Percentiles rank a stretch among this genome's conserved stretches.
Evolutionary conservation across 352 stramenopile genomes (phyloP).

Genomic region (Pythium plurisporium): DNA sequence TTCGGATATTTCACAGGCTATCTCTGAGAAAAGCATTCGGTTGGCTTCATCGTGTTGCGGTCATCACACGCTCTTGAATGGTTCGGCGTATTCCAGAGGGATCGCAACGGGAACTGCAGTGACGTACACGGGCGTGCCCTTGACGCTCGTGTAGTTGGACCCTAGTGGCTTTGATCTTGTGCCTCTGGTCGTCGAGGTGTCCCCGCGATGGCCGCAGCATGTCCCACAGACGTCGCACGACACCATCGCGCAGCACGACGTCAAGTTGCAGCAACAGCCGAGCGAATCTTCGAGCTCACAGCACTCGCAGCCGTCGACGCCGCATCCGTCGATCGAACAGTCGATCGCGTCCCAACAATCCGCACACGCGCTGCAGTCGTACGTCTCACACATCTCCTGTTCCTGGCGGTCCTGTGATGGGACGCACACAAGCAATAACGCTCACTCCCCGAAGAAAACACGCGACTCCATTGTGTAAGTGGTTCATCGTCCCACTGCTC

Average conservation of each 20-base stretch:
- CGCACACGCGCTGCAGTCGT: constrained; percentile 5
- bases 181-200: neutral
- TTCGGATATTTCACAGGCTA: too few relatives aligned
- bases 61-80: neutral
- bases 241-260: constrained; percentile 11
- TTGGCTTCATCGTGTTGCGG: neutral
- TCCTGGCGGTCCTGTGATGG: too few relatives aligned
- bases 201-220: neutral
- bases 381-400: constrained; percentile 10
- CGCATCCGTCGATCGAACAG: constrained; percentile 4
- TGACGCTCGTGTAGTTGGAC: neutral
- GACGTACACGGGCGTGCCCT: neutral
- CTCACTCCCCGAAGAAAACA: too few relatives aligned
- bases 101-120: neutral
- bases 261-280: constrained; percentile 4
- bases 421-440: too few relatives aligned
- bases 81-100: neutral
- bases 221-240: constrained; percentile 2
- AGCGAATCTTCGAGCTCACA: constrained; percentile 6
- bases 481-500: too few relatives aligned
- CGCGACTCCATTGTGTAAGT: too few relatives aligned
- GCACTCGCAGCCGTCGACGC: constrained; percentile 9
- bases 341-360: too few relatives aligned
- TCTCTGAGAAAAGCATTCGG: too few relatives aligned
- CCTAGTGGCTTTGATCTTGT: neutral